Conservation (phyloP, 2,329 filamentous ascomycete species). For the Trichoderma arundinaceum region DNA sequence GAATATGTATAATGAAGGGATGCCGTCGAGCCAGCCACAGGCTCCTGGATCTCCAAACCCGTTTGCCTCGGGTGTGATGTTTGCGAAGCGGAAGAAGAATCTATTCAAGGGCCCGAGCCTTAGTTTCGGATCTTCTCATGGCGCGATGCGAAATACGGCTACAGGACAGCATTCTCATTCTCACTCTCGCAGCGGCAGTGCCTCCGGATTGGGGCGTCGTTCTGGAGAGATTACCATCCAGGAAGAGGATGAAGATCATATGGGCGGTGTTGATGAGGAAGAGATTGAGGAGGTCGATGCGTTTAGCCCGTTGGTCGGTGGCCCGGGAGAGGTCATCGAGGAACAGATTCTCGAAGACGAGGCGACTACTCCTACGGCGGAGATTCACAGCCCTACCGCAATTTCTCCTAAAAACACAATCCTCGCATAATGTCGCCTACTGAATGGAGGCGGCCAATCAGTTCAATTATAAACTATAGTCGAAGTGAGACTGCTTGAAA, state of each 20-base stretch:
- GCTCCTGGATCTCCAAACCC: constrained; percentile 63
- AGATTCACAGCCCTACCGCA: constrained; percentile 14
- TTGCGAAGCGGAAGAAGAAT: constrained; percentile 80
- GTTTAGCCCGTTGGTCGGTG: constrained; percentile 58
- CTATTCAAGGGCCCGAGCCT: constrained; percentile 82
- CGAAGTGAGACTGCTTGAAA: background rate
- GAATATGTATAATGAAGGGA: constrained; percentile 63
- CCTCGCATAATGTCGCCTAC: background rate
- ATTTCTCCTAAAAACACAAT: constrained; percentile 21
- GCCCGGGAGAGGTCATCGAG: constrained; percentile 53
- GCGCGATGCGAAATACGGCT: constrained; percentile 46
- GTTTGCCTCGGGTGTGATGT: constrained; percentile 67
- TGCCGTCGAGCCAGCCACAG: constrained; percentile 53
- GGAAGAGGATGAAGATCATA: constrained; percentile 64
- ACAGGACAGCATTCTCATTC: constrained; percentile 49
- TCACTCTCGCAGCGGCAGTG: constrained; percentile 65
- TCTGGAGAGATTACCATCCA: constrained; percentile 78
- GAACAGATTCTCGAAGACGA: constrained; percentile 55
- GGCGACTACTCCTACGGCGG: constrained; percentile 37
- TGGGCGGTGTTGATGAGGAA: constrained; percentile 49
- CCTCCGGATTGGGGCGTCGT: constrained; percentile 65
- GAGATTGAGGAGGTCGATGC: constrained; percentile 64
- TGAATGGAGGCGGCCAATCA: background rate
- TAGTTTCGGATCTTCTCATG: constrained; percentile 54
- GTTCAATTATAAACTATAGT: background rate